Evolutionary conservation across 2,329 filamentous ascomycete genomes (phyloP).

Genomic region (Trichoderma polysporum): DNA sequence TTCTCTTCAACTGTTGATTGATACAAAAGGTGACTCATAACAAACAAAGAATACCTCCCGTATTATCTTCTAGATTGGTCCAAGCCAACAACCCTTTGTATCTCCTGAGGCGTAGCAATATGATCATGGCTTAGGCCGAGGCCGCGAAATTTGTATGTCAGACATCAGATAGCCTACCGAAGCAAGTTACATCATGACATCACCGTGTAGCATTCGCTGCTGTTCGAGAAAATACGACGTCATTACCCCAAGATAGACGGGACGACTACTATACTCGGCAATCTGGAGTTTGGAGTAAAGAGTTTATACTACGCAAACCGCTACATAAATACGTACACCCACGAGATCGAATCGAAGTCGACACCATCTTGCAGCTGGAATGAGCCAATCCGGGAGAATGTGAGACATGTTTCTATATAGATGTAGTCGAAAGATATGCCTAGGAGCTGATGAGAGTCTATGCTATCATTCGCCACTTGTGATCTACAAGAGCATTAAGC

Average conservation of each 20-base stretch:
- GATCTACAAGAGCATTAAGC: not conserved
- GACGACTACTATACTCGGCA: not conserved
- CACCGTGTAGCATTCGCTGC: not conserved
- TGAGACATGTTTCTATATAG: not conserved
- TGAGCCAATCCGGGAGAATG: not conserved
- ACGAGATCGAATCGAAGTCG: not conserved
- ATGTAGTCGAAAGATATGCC: too few relatives aligned
- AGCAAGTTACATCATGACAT: not conserved
- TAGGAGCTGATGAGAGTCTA: not conserved
- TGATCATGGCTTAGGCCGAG: not conserved
- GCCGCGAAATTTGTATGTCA: not conserved
- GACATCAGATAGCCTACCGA: not conserved
- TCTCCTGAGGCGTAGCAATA: not conserved
- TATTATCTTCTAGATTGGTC: not conserved
- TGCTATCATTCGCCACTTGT: conserved; percentile 3
- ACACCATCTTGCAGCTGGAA: not conserved
- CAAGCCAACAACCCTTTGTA: not conserved
- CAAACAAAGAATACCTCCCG: not conserved
- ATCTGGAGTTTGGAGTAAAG: not conserved
- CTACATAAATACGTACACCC: not conserved
- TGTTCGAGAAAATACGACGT: not conserved
- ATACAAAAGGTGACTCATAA: not conserved
- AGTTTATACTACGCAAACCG: not conserved
- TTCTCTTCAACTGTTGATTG: too few relatives aligned
- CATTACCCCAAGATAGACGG: not conserved